Evolutionary conservation across 1,284 basidiomycete genomes (phyloP).

Genomic region (Cutaneotrichosporon daszewskae): DNA sequence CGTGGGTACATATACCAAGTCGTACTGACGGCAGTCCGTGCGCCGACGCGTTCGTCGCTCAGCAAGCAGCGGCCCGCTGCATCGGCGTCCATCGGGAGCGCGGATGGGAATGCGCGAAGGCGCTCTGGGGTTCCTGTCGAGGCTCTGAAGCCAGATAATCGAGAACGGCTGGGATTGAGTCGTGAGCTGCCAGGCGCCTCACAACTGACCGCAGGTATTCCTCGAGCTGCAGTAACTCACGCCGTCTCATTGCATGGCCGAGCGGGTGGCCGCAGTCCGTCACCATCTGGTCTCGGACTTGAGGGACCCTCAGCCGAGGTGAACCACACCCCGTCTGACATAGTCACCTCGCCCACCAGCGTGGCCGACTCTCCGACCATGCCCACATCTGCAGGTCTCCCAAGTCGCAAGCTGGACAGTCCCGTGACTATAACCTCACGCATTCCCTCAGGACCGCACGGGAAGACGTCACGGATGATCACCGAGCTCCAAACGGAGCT

Average conservation of each 20-base stretch:
- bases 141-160: constrained; percentile 3
- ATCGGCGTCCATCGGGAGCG: neutral
- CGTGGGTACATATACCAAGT: no score
- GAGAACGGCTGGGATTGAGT: constrained; percentile 27
- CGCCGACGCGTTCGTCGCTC: constrained; percentile 8
- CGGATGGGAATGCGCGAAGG: neutral
- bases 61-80: constrained; percentile 3
- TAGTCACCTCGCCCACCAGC: no score
- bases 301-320: no score
- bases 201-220: constrained; percentile 27
- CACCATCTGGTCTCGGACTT: no score
- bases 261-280: no score
- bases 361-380: constrained; percentile 1
- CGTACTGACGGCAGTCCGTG: constrained; percentile 12
- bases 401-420: neutral
- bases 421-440: neutral
- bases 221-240: constrained; percentile 34
- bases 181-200: constrained; percentile 16
- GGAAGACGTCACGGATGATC: constrained; percentile 37
- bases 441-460: constrained; percentile 16
- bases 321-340: no score
- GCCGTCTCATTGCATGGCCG: constrained; percentile 27
- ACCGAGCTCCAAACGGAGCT: constrained; percentile 42
- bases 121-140: constrained; percentile 17
- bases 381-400: neutral